A percentile compares a stretch with the other conserved stretches of the same genome.
phyloP scores from a whole-genome alignment of 768 basidiomycete genomes.

The Leucocoprinus leucothites region DNA sequence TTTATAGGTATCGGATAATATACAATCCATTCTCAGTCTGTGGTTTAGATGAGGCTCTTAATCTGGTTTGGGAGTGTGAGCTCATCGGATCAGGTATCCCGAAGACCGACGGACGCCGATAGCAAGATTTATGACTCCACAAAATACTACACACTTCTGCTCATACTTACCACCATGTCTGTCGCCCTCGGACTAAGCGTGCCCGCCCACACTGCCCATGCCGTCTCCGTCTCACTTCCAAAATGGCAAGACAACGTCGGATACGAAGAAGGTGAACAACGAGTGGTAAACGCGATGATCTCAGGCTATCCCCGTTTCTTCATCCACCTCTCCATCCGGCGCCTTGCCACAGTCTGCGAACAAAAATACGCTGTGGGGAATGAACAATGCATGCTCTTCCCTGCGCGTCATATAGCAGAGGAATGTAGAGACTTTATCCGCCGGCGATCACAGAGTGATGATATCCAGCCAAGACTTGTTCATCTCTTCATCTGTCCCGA shows the following conservation, averaged over 20 bases:
- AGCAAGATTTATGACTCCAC: too few species aligned
- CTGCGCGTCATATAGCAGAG: slow-evolving; percentile 69
- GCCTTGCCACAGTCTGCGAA: slow-evolving; percentile 80
- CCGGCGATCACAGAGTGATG: slow-evolving; percentile 35
- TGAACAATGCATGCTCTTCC: slow-evolving; percentile 79
- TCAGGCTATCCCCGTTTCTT: slow-evolving; percentile 95
- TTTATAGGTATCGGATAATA: too few species aligned
- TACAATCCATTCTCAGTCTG: too few species aligned
- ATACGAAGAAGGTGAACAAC: slow-evolving; percentile 86
- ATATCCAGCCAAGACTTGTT: slow-evolving; percentile 52
- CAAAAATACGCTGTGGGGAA: slow-evolving; percentile 69
- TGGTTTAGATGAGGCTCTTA: too few species aligned
- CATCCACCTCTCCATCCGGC: slow-evolving; percentile 80
- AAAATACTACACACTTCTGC: not conserved
- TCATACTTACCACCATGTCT: slow-evolving; percentile 13
- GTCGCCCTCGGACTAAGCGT: slow-evolving; percentile 48
- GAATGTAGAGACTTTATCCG: slow-evolving; percentile 75
- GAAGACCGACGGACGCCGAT: too few species aligned
- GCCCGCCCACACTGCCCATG: slow-evolving; percentile 75
- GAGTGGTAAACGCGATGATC: slow-evolving; percentile 77
- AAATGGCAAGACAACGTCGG: slow-evolving; percentile 90
- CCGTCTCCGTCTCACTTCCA: slow-evolving; percentile 92
- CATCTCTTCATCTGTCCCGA: slow-evolving; percentile 72
- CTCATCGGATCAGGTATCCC: too few species aligned
- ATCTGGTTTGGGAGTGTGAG: too few species aligned